Base-by-base conservation (phyloP, 208 protist species). In the Lotmaria passim region DNA sequence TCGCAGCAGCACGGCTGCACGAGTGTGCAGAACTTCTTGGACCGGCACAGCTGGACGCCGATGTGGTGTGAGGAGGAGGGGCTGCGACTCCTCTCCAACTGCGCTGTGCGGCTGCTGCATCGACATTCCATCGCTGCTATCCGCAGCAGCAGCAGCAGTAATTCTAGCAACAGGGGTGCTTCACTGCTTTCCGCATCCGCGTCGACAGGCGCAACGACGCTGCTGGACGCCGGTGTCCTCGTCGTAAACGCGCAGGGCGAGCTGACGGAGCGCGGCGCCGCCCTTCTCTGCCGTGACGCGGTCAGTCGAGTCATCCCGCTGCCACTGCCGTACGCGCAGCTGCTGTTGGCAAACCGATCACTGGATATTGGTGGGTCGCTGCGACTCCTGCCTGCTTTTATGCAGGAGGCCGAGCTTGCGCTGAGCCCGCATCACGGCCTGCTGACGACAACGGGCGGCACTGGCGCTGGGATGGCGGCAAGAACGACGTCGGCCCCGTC, bases 231-330 rank as follows among this genome's bases (percentile, higher is more conserved):
- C 0, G 89, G 89, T 23, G 78, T 90, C 56, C 55, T 81, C 8
- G 69, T 76, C n/a, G 63, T 92, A 53, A 58, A 78, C 30, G 75
- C 61, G 15, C 55, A 55, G 26, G 89, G 89, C 21, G n/a, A 17
- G 14, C 75, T 94, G 61, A 94, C 89, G 23, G 84, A 86, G 64
- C 53, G 44, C 28, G 89, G 89, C 5, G 89, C 89, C 15, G 63
- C 50, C 23, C 66, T 83, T 28, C 60, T 94, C 5, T 39, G 66
- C 6, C 52, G 33, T 11, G 41, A 72, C 61, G 85, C 76, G 14
- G 72, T 62, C 15, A 55, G 61, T 2, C 86, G 83, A 30, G 57
- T 90, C 1, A 21, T 90, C 24, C 41, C 62, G 4, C 58, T 94
- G 28, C 86, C 86, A 0, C 71, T 88, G n/a, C 46, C 60, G 12